Percentiles rank a stretch among this genome's conserved stretches.
Conservation (phyloP, 495 filamentous ascomycete species). For the Cercophora samala region DNA sequence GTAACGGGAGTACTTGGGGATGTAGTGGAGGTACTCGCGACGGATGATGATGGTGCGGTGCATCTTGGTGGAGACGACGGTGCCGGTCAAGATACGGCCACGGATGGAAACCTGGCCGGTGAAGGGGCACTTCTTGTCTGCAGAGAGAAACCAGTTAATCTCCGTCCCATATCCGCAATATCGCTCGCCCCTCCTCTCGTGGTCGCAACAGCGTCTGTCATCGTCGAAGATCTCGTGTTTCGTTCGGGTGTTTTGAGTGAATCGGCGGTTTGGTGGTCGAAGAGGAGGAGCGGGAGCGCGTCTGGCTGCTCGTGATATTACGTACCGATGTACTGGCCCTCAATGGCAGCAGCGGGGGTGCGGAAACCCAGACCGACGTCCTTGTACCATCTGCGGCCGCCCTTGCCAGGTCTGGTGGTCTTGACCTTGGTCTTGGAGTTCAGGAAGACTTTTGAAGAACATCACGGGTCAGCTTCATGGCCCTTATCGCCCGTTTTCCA, state of each 20-base stretch:
- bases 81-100: constrained; percentile 98
- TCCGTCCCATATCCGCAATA: constrained; percentile 3
- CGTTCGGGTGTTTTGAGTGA: constrained; percentile 11
- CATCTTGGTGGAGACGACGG: constrained; percentile 99
- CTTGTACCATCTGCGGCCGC: constrained; percentile 96
- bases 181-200: neutral
- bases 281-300: constrained; percentile 3
- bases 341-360: constrained; percentile 95
- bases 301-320: constrained; percentile 20
- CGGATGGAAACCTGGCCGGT: constrained; percentile 96
- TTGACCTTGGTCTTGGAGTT: constrained; percentile 89
- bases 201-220: neutral
- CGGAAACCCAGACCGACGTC: constrained; percentile 98
- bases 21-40: constrained; percentile 99
- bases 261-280: neutral
- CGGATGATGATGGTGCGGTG: constrained; percentile 98
- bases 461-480: constrained; percentile 21
- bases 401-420: constrained; percentile 76
- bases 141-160: constrained; percentile 29
- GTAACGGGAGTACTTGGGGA: constrained; percentile 98
- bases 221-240: constrained; percentile 9
- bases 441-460: constrained; percentile 64
- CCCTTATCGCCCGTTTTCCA: constrained; percentile 10
- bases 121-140: constrained; percentile 99
- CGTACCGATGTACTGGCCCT: constrained; percentile 98